phyloP scores from a whole-genome alignment of 331 rosid species.

The Pyracantha coccinea region DNA sequence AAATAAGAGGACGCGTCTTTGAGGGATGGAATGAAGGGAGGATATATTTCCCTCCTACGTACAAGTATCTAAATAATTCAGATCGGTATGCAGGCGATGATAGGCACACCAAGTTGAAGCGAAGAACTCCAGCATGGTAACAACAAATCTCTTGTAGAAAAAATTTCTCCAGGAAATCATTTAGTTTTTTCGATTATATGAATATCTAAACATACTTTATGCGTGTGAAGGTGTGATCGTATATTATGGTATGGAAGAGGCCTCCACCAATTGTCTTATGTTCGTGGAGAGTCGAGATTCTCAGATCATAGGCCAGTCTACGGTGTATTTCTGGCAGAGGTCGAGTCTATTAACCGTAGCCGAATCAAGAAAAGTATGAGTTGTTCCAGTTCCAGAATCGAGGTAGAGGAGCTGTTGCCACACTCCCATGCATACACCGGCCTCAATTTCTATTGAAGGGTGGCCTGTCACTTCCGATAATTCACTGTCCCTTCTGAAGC shows the following conservation, averaged over 20 bases:
- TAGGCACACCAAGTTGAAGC: slow-evolving; percentile 69
- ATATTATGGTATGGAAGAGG: slow-evolving; percentile 96
- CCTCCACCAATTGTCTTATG: slow-evolving; percentile 77
- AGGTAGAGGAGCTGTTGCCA: slow-evolving; percentile 91
- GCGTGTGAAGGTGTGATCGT: slow-evolving; percentile 87
- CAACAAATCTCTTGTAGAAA: not conserved
- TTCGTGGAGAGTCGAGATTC: slow-evolving; percentile 94
- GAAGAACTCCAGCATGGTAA: slow-evolving; percentile 99
- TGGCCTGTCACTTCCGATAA: not conserved
- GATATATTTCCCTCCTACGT: slow-evolving; percentile 97
- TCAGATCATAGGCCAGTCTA: slow-evolving; percentile 98
- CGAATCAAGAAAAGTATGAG: slow-evolving; percentile 75
- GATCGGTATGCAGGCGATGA: slow-evolving; percentile 93
- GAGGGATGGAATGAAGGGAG: slow-evolving; percentile 92
- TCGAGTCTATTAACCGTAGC: slow-evolving; percentile 68
- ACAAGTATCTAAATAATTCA: slow-evolving; percentile 91
- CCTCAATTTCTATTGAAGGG: slow-evolving; percentile 48
- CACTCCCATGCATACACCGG: slow-evolving; percentile 44
- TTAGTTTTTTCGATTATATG: not conserved
- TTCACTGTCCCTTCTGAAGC: slow-evolving; percentile 16
- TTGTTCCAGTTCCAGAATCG: slow-evolving; percentile 77
- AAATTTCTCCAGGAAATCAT: not conserved
- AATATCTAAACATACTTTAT: slow-evolving; percentile 11
- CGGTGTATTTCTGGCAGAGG: slow-evolving; percentile 71
- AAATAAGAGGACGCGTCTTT: slow-evolving; percentile 66